These are phyloP conservation scores for Centaurea solstitialis DNA, from an alignment of 129 eudicot genomes.

Conservation along the genomic window DNA sequence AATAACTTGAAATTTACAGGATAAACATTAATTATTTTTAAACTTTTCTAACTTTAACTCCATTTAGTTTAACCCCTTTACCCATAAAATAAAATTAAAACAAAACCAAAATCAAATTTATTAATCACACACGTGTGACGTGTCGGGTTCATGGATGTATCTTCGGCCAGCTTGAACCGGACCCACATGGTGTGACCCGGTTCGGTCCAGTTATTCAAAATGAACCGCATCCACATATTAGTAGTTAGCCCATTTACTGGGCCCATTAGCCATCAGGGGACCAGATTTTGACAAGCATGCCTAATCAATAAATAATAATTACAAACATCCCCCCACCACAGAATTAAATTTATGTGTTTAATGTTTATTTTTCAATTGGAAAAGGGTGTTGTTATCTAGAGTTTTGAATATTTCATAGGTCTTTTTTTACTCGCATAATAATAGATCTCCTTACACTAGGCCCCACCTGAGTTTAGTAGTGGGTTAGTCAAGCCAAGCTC, in stretches of 20 bases:
- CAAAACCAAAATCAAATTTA: too few relatives aligned
- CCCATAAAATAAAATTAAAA: too few relatives aligned
- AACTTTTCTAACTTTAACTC: too few relatives aligned
- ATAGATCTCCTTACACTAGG: too few relatives aligned
- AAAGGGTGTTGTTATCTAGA: too few relatives aligned
- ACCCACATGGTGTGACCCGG: constrained; percentile 14
- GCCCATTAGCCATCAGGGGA: constrained; percentile 13
- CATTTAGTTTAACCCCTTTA: too few relatives aligned
- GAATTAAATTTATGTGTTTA: neutral
- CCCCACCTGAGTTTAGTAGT: too few relatives aligned
- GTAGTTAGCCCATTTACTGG: constrained; percentile 4
- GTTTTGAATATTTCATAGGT: too few relatives aligned
- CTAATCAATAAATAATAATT: neutral
- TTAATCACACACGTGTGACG: neutral
- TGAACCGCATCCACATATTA: constrained; percentile 18
- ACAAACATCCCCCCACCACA: constrained; percentile 13
- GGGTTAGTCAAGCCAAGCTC: too few relatives aligned
- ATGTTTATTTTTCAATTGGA: neutral
- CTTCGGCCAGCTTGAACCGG: constrained; percentile 20
- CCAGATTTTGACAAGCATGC: constrained; percentile 19
- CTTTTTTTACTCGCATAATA: too few relatives aligned
- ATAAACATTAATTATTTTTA: too few relatives aligned
- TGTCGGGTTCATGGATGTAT: neutral
- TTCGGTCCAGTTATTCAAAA: constrained; percentile 11
- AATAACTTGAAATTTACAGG: too few relatives aligned